Evolutionary conservation across 805 yeast species (phyloP), one percentile per base, ranked within the genome.

Genomic region (Wickerhamiella galacta): DNA sequence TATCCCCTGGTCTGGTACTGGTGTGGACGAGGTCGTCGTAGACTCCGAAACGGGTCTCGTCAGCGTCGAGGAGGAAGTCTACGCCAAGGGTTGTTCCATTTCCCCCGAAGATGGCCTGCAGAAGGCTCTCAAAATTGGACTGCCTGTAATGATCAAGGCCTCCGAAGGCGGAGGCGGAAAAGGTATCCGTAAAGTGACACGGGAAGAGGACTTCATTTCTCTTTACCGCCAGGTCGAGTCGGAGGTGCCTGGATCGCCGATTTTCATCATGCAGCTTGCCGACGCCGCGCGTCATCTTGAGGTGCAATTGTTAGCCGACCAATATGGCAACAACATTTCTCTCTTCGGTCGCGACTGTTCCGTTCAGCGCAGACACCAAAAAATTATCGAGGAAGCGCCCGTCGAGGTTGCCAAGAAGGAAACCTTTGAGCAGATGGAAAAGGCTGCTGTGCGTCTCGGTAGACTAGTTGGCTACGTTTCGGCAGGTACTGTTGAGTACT

Each of bases 151-250:
- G 99, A 75, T 90, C 53, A 90, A 90, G 60, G 98, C 98, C 31
- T 83, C 95, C 38, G 99, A 90, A 72, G 99, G 99, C 66, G 99
- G 99, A 60, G 99, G 99, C 63, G 99, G 99, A 66, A 90, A 90
- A 63, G 99, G 99, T 70, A 90, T 90, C 57, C 77, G 99, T 65
- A 83, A 83, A 60, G 96, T 83, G 43, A 93, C 80, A 36, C 54
- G 65, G 41, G 94, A 78, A 56, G 74, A 72, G 42, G 79, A 83
- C 48, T 90, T 90, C 45, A 50, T 65, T 26, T 41, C 80, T 18
- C 60, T 79, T 41, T 90, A 87, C 55, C 73, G 75, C 45, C 99
- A 90, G 64, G 98, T 95, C 29, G 81, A 93, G 33, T 79, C 79
- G 48, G 99, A 90, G 64, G 87, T 90, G 34, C 98, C 99, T 18